These are phyloP conservation scores for Salix brachista DNA, from an alignment of 345 rosid species.

Conservation along the genomic window DNA sequence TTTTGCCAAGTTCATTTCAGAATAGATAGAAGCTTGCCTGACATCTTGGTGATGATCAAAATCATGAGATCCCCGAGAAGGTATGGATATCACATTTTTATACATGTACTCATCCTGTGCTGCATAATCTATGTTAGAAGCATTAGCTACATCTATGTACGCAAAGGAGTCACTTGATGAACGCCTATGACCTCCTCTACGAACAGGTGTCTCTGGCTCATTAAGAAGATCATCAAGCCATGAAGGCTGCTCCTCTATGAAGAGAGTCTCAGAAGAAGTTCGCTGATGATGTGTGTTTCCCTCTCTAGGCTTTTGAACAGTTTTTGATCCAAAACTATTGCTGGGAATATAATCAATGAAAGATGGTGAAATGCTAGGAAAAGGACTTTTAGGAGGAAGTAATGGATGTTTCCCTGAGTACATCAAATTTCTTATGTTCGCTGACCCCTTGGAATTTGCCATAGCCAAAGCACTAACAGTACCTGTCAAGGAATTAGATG, in stretches of 20 bases:
- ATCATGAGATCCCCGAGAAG: slow-evolving; percentile 68
- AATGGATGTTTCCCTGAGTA: slow-evolving; percentile 70
- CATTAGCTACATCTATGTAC: slow-evolving; percentile 59
- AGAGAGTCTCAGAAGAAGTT: slow-evolving; percentile 82
- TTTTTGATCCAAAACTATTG: slow-evolving; percentile 57
- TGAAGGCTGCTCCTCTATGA: slow-evolving; percentile 90
- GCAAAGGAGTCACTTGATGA: slow-evolving; percentile 98
- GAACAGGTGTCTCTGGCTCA: slow-evolving; percentile 92
- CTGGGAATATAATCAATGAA: slow-evolving; percentile 60
- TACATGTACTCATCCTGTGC: slow-evolving; percentile 58
- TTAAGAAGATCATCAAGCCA: slow-evolving; percentile 99
- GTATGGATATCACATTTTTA: slow-evolving; percentile 34
- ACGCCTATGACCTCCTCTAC: slow-evolving; percentile 87
- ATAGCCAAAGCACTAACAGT: slow-evolving; percentile 35
- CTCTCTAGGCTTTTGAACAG: slow-evolving; percentile 61
- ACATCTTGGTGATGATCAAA: slow-evolving; percentile 53
- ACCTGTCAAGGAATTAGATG: slow-evolving; percentile 24
- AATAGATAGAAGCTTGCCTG: slow-evolving; percentile 39
- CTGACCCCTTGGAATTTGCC: slow-evolving; percentile 78
- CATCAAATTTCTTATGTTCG: slow-evolving; percentile 60
- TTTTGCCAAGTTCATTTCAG: slow-evolving; percentile 45
- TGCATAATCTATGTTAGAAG: slow-evolving; percentile 52
- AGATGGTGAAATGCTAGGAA: slow-evolving; percentile 62
- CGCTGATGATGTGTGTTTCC: slow-evolving; percentile 67
- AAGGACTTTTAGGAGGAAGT: slow-evolving; percentile 94